phyloP scores from a whole-genome alignment of 768 basidiomycete genomes.

The Phanerochaete carnosa region DNA sequence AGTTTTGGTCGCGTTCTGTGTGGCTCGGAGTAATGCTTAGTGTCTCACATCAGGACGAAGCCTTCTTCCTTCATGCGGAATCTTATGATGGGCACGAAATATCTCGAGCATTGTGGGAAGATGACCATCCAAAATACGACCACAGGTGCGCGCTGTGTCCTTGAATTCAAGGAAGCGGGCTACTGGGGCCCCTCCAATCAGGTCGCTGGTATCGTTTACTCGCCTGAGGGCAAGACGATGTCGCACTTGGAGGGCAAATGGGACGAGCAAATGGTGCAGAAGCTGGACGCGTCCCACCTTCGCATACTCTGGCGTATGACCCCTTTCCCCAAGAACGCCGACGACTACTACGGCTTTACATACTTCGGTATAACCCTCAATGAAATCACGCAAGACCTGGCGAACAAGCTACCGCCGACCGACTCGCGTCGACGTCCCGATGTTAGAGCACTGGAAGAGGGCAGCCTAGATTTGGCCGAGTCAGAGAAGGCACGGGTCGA shows the following conservation, averaged over 20 bases:
- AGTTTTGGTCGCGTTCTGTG: not conserved
- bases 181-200: conserved; percentile 81
- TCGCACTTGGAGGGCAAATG: conserved; percentile 84
- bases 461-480: conserved; percentile 69
- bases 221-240: conserved; percentile 47
- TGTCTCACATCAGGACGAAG: conserved; percentile 56
- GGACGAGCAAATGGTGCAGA: conserved; percentile 79
- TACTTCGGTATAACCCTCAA: conserved; percentile 77
- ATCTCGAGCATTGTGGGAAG: conserved; percentile 81
- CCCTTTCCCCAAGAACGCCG: conserved; percentile 68
- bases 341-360: conserved; percentile 82
- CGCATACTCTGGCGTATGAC: conserved; percentile 75
- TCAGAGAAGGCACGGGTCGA: conserved; percentile 69
- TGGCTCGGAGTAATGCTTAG: not conserved
- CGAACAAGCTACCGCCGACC: conserved; percentile 65
- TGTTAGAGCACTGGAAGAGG: conserved; percentile 79
- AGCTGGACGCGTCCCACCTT: conserved; percentile 63
- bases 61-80: conserved; percentile 89
- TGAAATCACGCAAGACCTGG: conserved; percentile 68
- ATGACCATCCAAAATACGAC: conserved; percentile 68
- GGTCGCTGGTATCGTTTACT: conserved; percentile 59
- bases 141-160: conserved; percentile 52
- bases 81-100: conserved; percentile 87
- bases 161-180: conserved; percentile 86
- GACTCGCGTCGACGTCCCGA: conserved; percentile 83